These are phyloP conservation scores for Fusarium tupiense DNA, from an alignment of 2,329 filamentous ascomycete species.

Conservation along the genomic window DNA sequence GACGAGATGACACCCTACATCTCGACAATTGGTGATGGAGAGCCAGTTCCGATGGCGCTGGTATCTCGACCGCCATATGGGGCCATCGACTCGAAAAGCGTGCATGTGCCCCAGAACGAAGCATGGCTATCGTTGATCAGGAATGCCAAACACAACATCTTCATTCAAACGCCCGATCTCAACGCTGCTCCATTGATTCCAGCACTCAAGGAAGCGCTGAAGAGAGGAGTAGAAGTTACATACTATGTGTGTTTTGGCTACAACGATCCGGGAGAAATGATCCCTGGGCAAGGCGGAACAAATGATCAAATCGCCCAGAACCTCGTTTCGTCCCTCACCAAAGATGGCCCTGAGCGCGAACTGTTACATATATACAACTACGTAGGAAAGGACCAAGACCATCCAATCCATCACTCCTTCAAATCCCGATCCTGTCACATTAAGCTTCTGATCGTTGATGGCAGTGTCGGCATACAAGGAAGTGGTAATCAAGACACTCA, in stretches of 20 bases:
- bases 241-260: slow-evolving; percentile 82
- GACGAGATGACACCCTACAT: slow-evolving; percentile 75
- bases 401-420: slow-evolving; percentile 72
- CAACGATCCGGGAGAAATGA: slow-evolving; percentile 79
- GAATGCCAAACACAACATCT: slow-evolving; percentile 71
- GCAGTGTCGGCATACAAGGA: slow-evolving; percentile 74
- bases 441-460: slow-evolving; percentile 80
- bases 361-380: slow-evolving; percentile 74
- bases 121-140: slow-evolving; percentile 76
- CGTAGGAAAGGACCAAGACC: slow-evolving; percentile 76
- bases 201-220: slow-evolving; percentile 70
- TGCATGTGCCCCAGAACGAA: slow-evolving; percentile 77
- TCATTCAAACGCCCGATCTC: slow-evolving; percentile 81
- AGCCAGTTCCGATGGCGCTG: slow-evolving; percentile 75
- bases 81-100: slow-evolving; percentile 66
- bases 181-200: slow-evolving; percentile 76
- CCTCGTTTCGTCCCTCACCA: slow-evolving; percentile 65
- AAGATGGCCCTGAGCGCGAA: slow-evolving; percentile 47
- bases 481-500: slow-evolving; percentile 86
- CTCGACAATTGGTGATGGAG: slow-evolving; percentile 45
- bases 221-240: slow-evolving; percentile 72
- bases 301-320: slow-evolving; percentile 75
- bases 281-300: slow-evolving; percentile 79
- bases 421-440: slow-evolving; percentile 78
- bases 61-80: slow-evolving; percentile 77